phyloP scores from a whole-genome alignment of 31 red algal species.

The Odonthalia washingtoniensis region DNA sequence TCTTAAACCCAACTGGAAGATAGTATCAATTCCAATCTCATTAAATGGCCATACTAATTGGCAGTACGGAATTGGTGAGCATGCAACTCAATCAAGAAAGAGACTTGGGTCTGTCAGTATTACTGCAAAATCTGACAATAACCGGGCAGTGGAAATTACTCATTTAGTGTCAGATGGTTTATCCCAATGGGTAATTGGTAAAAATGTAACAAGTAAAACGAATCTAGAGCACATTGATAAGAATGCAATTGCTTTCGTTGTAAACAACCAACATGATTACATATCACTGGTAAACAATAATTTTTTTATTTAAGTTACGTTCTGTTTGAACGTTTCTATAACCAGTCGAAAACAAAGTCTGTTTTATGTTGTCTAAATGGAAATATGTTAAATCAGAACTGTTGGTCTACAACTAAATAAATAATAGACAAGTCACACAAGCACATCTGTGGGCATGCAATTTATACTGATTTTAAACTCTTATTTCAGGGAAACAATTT shows the following conservation, averaged over 20 bases:
- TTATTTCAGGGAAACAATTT: not conserved
- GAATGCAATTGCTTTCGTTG: not conserved
- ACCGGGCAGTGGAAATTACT: slow-evolving; percentile 28
- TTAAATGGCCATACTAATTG: not conserved
- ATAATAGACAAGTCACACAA: not conserved
- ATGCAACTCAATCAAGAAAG: not conserved
- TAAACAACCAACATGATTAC: not conserved
- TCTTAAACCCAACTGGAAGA: not conserved
- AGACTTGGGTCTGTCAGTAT: slow-evolving; percentile 37
- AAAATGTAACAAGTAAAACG: slow-evolving; percentile 19
- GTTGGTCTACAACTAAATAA: not conserved
- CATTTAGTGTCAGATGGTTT: slow-evolving; percentile 11
- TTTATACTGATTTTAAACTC: not conserved
- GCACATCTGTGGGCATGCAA: not conserved
- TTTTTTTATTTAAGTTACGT: not conserved
- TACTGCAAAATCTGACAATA: slow-evolving; percentile 14
- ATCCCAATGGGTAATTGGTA: slow-evolving; percentile 46
- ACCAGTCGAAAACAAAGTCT: not conserved
- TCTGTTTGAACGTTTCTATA: not conserved
- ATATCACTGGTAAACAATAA: not conserved
- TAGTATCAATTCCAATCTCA: not conserved
- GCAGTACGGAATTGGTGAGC: slow-evolving; percentile 26
- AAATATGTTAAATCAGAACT: not conserved
- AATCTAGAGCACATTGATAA: slow-evolving; percentile 48
- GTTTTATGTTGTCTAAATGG: not conserved